Evolutionary conservation across 108 stramenopile genomes (phyloP).

Genomic region (Cyclotella cryptica): DNA sequence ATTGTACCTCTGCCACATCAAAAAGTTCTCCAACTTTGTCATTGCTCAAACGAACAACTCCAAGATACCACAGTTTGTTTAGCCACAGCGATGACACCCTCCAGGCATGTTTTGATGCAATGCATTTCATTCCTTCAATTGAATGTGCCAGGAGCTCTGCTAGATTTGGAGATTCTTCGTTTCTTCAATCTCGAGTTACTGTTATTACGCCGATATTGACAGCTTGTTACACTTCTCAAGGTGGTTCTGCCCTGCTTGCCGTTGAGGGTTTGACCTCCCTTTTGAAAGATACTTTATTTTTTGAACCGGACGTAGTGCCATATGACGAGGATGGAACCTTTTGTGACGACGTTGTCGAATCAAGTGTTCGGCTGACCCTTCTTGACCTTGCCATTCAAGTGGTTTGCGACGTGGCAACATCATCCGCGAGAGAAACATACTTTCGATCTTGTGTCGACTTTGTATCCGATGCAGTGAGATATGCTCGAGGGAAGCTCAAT

Average conservation of each 20-base stretch:
- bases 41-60: constrained; percentile 2
- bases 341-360: constrained; percentile 14
- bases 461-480: constrained; percentile 72
- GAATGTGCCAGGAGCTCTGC: constrained; percentile 42
- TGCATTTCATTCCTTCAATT: constrained; percentile 79
- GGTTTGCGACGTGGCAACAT: constrained; percentile 87
- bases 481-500: constrained; percentile 71
- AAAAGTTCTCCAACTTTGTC: constrained; percentile 18
- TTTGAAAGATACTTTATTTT: constrained; percentile 75
- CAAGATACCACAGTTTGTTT: constrained; percentile 21
- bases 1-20: constrained; percentile 12
- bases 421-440: constrained; percentile 74
- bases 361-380: constrained; percentile 64
- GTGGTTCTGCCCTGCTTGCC: constrained; percentile 80
- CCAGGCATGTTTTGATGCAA: constrained; percentile 65
- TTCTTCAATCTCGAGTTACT: constrained; percentile 64
- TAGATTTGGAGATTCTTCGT: constrained; percentile 16
- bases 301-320: constrained; percentile 61
- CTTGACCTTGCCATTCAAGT: constrained; percentile 83
- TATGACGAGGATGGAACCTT: constrained; percentile 33
- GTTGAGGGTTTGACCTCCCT: constrained; percentile 79
- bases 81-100: constrained; percentile 45
- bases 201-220: constrained; percentile 82
- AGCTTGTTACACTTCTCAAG: constrained; percentile 89
- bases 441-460: constrained; percentile 83